phyloP scores from a whole-genome alignment of 345 rosid genomes.

The Ceriops zippeliana region DNA sequence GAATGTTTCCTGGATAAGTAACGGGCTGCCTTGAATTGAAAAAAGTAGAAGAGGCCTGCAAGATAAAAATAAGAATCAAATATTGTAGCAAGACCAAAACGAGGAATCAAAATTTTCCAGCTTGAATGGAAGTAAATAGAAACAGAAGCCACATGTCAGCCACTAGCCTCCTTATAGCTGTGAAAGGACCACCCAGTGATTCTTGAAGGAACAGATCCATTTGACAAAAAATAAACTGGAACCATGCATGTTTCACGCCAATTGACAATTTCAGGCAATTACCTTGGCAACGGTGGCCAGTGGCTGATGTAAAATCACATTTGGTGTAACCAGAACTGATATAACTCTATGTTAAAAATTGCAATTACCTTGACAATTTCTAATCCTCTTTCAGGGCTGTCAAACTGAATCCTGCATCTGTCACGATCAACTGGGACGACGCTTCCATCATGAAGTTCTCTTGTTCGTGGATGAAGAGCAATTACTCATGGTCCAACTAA shows the following conservation, averaged over 20 bases:
- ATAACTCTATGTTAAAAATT: not conserved
- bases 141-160: slow-evolving; percentile 14
- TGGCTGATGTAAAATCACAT: too few relatives aligned
- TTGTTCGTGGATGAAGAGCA: slow-evolving; percentile 29
- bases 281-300: too few relatives aligned
- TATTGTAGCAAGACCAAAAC: not conserved
- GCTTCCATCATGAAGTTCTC: slow-evolving; percentile 29
- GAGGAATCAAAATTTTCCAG: not conserved
- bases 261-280: too few relatives aligned
- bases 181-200: slow-evolving; percentile 45
- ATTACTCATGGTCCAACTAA: slow-evolving; percentile 28
- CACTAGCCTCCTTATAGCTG: slow-evolving; percentile 52
- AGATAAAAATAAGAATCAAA: slow-evolving; percentile 11
- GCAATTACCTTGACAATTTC: slow-evolving; percentile 28
- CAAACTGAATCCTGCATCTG: slow-evolving; percentile 32
- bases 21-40: slow-evolving; percentile 37
- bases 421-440: slow-evolving; percentile 30
- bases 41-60: slow-evolving; percentile 56
- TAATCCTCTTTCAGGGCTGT: slow-evolving; percentile 24
- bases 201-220: slow-evolving; percentile 21
- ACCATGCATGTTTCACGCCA: not conserved
- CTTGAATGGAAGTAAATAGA: not conserved
- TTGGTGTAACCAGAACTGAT: not conserved
- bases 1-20: slow-evolving; percentile 28
- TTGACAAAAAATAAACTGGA: not conserved